Evolutionary conservation across 2,329 filamentous ascomycete species (phyloP), one percentile per base, ranked within the genome.

Genomic region (Ascosphaera aggregata): DNA sequence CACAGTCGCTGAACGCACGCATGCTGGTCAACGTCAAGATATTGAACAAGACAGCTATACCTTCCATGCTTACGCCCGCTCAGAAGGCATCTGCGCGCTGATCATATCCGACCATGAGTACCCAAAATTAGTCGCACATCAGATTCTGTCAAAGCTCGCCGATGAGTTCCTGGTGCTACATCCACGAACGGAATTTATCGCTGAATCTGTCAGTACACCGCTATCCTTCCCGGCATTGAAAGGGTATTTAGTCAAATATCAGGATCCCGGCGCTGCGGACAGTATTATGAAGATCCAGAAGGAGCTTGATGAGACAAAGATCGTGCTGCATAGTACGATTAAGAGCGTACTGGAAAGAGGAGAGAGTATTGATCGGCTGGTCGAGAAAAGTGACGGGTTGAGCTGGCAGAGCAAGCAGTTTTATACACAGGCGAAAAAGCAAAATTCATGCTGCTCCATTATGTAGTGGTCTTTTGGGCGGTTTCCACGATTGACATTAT

Each of bases 351-450:
- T 94, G 51, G 77, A 94, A 65, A 71, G 89, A 44, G 89, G 85
- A 34, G 85, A 95, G 71, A 95, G 94, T 69, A 82, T 98, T 48
- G 86, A 95, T 54, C 80, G 79, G 50, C 61, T 98, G 49, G 86
- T 95, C 36, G 76, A 76, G 46, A 95, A 95, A 72, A 92, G 81
- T 51, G 82, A 93, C 50, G 81, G 76, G 9, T 60, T 98, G 51
- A 92, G 81, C 59, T 71, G 73, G 38, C 80, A 89, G 66, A 93
- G 82, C 63, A 95, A 93, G 69, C 86, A 91, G 78, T 98, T 98
- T 58, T 95, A 95, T 59, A 82, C 68, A 34, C 67, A 70, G 56
- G 67, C 68, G 18, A 71, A 71, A 58, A 71, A 71, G 55, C 68
- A 71, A 52, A 72, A 72, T 50, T 67, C 64, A 17, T 72, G 68